Percentiles rank a stretch among this genome's conserved stretches.
These are phyloP conservation scores for Pisolithus tinctorius DNA, from an alignment of 768 basidiomycete species.

Conservation along the genomic window DNA sequence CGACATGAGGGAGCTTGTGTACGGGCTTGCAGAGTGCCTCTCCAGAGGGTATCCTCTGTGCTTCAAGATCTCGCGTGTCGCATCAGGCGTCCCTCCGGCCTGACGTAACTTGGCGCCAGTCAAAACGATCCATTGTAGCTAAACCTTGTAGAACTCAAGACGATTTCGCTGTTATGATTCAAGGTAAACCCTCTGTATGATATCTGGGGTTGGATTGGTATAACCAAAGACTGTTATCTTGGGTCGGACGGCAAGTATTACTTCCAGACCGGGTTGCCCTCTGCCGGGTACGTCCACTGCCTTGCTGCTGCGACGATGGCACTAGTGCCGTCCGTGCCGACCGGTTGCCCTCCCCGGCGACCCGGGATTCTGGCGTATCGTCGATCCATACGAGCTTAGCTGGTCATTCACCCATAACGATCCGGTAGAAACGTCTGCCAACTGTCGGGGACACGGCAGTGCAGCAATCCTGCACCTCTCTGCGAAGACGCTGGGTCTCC, in stretches of 20 bases:
- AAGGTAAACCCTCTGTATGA: conserved; percentile 32
- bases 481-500: too few relatives aligned
- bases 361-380: conserved; percentile 32
- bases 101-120: conserved; percentile 43
- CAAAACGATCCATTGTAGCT: background rate
- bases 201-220: background rate
- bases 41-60: too few relatives aligned
- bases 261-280: too few relatives aligned
- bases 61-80: too few relatives aligned
- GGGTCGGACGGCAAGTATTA: too few relatives aligned
- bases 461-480: background rate
- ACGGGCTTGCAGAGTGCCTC: too few relatives aligned
- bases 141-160: conserved; percentile 46
- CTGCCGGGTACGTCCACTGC: too few relatives aligned
- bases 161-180: conserved; percentile 55
- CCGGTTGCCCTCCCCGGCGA: conserved; percentile 54
- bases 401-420: conserved; percentile 32
- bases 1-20: too few relatives aligned
- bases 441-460: conserved; percentile 15
- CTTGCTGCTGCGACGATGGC: conserved; percentile 13
- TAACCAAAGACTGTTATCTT: too few relatives aligned
- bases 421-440: conserved; percentile 40
- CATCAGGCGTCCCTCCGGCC: conserved; percentile 22
- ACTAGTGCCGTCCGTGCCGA: too few relatives aligned
- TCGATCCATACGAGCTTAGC: conserved; percentile 37